A percentile compares a stretch with the other conserved stretches of the same genome.
Conservation (phyloP, 768 basidiomycete species). For the Mycena amicta region DNA sequence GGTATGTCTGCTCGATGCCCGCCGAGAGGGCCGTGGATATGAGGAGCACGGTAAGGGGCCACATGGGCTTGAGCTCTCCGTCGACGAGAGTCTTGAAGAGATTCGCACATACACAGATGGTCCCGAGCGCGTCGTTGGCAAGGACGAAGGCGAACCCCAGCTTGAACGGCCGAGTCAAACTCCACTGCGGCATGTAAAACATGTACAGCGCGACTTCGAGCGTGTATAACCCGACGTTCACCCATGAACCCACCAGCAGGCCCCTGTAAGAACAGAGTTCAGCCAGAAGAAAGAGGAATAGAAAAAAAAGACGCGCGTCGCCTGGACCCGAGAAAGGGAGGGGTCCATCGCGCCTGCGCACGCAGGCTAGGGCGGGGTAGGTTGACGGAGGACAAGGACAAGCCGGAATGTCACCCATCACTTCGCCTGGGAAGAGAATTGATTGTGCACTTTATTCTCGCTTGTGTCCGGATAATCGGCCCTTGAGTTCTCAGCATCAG, state of each 20-base stretch:
- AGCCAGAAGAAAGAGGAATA: no score
- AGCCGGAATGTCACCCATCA: no score
- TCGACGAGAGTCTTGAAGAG: neutral
- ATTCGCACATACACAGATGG: constrained; percentile 1
- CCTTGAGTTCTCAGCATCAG: neutral
- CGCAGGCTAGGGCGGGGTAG: no score
- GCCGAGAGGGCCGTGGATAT: constrained; percentile 9
- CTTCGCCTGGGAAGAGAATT: neutral
- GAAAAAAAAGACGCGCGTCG: neutral
- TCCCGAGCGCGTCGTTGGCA: constrained; percentile 10
- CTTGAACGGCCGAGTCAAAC: neutral
- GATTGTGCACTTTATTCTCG: neutral
- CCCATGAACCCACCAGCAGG: no score
- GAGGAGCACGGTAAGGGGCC: neutral
- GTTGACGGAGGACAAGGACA: neutral
- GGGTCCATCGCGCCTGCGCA: neutral
- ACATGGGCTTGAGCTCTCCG: constrained; percentile 1
- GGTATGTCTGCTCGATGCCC: constrained; percentile 11
- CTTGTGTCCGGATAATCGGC: neutral
- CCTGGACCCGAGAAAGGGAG: neutral
- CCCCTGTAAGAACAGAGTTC: no score
- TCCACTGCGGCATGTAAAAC: neutral
- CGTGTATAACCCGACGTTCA: neutral
- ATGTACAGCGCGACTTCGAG: neutral
- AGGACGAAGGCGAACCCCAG: neutral